Conservation (phyloP, 2,329 filamentous ascomycete genomes). For the Aspergillus chevalieri region DNA sequence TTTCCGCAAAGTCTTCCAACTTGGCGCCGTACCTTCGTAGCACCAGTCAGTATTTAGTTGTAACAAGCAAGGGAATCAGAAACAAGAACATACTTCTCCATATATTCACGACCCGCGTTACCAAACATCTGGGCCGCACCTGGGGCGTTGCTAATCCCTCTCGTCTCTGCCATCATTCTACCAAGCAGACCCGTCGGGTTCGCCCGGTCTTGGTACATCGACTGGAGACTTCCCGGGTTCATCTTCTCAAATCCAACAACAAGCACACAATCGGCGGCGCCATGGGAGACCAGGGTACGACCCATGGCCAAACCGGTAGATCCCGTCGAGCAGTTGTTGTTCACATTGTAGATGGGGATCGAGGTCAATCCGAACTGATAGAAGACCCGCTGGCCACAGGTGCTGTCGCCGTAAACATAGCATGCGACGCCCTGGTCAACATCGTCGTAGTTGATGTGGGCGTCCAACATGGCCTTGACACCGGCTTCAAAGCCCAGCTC, state of each 20-base stretch:
- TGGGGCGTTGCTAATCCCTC: constrained; percentile 74
- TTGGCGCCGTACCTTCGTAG: constrained; percentile 68
- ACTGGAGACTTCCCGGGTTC: constrained; percentile 81
- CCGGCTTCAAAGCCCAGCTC: constrained; percentile 91
- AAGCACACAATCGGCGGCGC: constrained; percentile 78
- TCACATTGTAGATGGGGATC: constrained; percentile 96
- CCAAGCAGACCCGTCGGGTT: constrained; percentile 68
- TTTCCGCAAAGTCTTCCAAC: constrained; percentile 85
- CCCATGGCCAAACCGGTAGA: constrained; percentile 83
- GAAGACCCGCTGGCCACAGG: constrained; percentile 92
- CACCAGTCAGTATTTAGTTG: constrained; percentile 1
- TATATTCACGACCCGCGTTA: constrained; percentile 89
- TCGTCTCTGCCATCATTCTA: constrained; percentile 75
- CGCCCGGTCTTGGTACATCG: constrained; percentile 75
- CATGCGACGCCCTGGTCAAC: constrained; percentile 94
- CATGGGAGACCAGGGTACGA: constrained; percentile 69
- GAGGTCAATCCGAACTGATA: constrained; percentile 98
- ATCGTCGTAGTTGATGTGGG: constrained; percentile 89
- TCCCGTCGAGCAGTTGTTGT: constrained; percentile 98
- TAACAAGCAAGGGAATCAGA: not conserved
- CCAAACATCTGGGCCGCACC: constrained; percentile 91
- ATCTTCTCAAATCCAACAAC: constrained; percentile 98
- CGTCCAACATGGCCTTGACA: constrained; percentile 71
- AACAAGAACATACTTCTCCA: constrained; percentile 64
- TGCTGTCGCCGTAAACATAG: constrained; percentile 95